Base-by-base conservation (phyloP, 2,329 filamentous ascomycete genomes). In the Alternaria atra region DNA sequence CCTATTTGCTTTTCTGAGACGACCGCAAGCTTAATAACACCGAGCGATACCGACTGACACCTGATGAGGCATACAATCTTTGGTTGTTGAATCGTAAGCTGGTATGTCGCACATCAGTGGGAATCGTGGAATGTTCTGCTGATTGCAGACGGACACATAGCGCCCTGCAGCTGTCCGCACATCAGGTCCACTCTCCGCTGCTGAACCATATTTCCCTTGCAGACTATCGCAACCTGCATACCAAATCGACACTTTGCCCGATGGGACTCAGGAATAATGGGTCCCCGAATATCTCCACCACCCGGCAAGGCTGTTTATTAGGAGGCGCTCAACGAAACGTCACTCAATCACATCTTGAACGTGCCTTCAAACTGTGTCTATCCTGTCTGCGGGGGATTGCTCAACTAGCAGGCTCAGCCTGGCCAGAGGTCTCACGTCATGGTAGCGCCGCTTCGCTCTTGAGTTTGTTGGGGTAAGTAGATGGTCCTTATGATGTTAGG, bases 121-220 rank as follows among this genome's bases (percentile, higher is more conserved):
- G 32, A 35, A 50, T 37, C 32, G 25, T 50, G 20, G 46, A 40
- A 40, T 40, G 35, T 52, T 39, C 50, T 52, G 34, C 3, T 30
- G 32, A 52, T 37, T 34, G 32, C 47, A 43, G 46, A 30, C 32
- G 15, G 17, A 39, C 35, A 35, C n/a, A 39, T 37, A 32, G 34
- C 50, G 32, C 39, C 54, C 51, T 64, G 61, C 64, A 61, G 62
- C 55, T 39, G 48, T 58, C 60, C 43, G 62, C 59, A 60, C 48
- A 57, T 42, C 46, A 44, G 62, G 52, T 50, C 62, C 62, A 62
- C 59, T 56, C 62, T 52, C 52, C 40, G 60, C 48, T 57, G 54
- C 42, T 55, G 42, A 55, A 50, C 47, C 32, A 53, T 20, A 44
- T 50, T 60, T 42, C 37, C 46, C 46, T 55, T 55, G 44, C 52